phyloP scores from a whole-genome alignment of 2,329 filamentous ascomycete species.

The Paracorniculantispora psalliotae region DNA sequence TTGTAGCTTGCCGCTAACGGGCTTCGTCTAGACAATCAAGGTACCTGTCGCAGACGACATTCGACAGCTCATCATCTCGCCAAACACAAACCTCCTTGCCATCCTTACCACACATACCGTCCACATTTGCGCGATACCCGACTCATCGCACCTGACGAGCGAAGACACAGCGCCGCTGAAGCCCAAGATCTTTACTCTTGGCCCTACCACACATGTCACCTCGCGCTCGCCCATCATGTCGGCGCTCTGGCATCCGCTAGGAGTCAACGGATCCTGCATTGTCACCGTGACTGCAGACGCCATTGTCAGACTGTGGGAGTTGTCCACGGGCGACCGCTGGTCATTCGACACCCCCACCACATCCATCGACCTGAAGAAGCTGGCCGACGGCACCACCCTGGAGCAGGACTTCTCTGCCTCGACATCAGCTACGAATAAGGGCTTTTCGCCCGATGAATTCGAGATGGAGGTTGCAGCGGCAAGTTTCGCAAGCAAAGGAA shows the following conservation, averaged over 20 bases:
- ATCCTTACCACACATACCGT: constrained; percentile 84
- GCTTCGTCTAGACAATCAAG: constrained; percentile 58
- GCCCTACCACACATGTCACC: constrained; percentile 85
- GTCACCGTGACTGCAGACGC: constrained; percentile 88
- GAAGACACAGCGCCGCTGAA: constrained; percentile 65
- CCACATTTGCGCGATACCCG: constrained; percentile 80
- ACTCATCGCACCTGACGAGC: constrained; percentile 68
- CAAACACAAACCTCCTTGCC: constrained; percentile 74
- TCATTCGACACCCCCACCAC: constrained; percentile 81
- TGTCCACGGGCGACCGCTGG: constrained; percentile 77
- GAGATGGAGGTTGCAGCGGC: constrained; percentile 94
- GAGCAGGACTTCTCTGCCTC: constrained; percentile 82
- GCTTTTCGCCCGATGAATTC: constrained; percentile 81
- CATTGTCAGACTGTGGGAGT: constrained; percentile 83
- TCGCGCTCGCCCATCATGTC: constrained; percentile 77
- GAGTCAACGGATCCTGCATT: constrained; percentile 72
- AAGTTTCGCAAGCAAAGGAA: constrained; percentile 62
- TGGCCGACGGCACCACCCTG: constrained; percentile 75
- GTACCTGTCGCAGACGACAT: constrained; percentile 77
- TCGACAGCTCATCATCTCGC: constrained; percentile 78
- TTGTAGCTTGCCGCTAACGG: constrained; percentile 18
- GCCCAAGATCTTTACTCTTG: constrained; percentile 84
- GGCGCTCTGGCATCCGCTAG: constrained; percentile 87
- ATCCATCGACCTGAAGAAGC: constrained; percentile 81
- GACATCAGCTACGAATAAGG: constrained; percentile 66